Conservation (phyloP, 139 green algal genomes). For the Auxenochlorella pyrenoidosa region DNA sequence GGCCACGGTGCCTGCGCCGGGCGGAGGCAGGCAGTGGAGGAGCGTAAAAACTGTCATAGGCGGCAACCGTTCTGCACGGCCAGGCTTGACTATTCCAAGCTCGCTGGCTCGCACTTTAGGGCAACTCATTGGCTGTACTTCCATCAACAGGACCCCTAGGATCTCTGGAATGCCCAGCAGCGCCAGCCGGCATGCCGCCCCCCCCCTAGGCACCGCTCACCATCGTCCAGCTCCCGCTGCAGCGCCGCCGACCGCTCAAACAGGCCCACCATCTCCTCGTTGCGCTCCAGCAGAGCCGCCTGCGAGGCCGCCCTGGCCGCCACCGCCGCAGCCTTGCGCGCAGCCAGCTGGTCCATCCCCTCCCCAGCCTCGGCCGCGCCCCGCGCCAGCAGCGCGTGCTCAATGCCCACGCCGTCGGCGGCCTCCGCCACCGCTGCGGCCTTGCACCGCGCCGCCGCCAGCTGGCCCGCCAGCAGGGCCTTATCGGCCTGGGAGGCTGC, state of each 20-base stretch:
- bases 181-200: neutral
- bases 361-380: neutral
- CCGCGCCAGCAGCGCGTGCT: neutral
- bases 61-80: no score
- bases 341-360: neutral
- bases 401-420: neutral
- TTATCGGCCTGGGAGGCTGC: neutral
- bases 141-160: neutral
- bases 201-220: conserved; percentile 15
- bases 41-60: no score
- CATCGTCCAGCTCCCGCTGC: conserved; percentile 59
- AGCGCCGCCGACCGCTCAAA: conserved; percentile 86
- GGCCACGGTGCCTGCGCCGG: conserved; percentile 56
- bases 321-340: neutral
- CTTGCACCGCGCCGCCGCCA: neutral
- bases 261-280: conserved; percentile 89
- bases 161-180: neutral
- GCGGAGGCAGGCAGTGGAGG: neutral
- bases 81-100: no score
- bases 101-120: no score
- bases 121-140: no score
- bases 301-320: conserved; percentile 21
- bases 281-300: conserved; percentile 80
- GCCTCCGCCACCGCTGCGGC: conserved; percentile 1
- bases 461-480: neutral